Base-by-base conservation (phyloP, 257 asterid genomes). In the Penstemon newberryi region DNA sequence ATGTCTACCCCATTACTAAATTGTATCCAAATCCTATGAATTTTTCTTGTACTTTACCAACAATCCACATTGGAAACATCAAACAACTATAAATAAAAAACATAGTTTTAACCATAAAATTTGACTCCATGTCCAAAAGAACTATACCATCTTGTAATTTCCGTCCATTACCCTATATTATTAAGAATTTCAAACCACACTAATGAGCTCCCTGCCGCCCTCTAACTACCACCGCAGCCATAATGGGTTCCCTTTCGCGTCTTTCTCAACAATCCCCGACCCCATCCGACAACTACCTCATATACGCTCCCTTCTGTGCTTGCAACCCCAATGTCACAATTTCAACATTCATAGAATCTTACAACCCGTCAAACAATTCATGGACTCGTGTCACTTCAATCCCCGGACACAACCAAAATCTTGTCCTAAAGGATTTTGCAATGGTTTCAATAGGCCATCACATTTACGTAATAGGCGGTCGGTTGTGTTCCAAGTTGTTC, bases 391-490 rank as follows among this genome's bases (percentile, higher is more conserved):
- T 67, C 25, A 83, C 92, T 2, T 45, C 78, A 1, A 78, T 89
- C 13, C 95, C 92, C 0, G 74, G 74, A 1, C 73, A 63, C 0
- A 39, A 18, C 2, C 72, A 81, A 9, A 78, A 73, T 43, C 82
- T 83, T 0, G 85, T 81, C 4, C 18, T 89, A 15, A 89, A 78
- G 67, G 81, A 82, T 8, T 89, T 89, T 4, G 61, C 90, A 0
- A 83, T 89, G 87, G 83, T 84, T 7, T 74, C 87, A 0, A 5
- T 79, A 0, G 83, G 61, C 12, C 71, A 78, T 61, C 45, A 47
- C 5, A 71, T 89, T 4, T 89, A 80, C 57, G 55, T 87, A 1
- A 66, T 89, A 12, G 96, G 92, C 4, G 96, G 95, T 19, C 78
- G 84, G 3, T 76, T 80, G 38, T 82, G 79, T 66, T 69, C 43